Evolutionary conservation across 805 yeast genomes (phyloP).

Genomic region (Saccharomycopsis sp.): DNA sequence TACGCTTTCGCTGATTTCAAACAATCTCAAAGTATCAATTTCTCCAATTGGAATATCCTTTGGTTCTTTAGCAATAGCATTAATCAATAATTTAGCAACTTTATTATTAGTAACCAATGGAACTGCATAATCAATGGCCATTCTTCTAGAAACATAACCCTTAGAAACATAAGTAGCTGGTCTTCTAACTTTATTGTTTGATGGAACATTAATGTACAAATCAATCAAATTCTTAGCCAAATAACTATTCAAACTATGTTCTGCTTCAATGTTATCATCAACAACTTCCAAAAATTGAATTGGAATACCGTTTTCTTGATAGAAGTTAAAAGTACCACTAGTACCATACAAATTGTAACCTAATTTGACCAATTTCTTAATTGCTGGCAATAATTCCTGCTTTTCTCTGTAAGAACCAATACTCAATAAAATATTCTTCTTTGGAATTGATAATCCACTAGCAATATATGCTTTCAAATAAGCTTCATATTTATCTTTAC

Average conservation of each 20-base stretch:
- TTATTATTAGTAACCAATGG: slow-evolving; percentile 97
- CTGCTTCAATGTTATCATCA: slow-evolving; percentile 65
- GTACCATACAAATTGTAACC: slow-evolving; percentile 94
- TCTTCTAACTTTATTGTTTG: slow-evolving; percentile 94
- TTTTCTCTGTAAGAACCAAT: slow-evolving; percentile 97
- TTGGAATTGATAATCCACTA: slow-evolving; percentile 91
- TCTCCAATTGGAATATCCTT: slow-evolving; percentile 22
- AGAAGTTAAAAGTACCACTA: slow-evolving; percentile 98
- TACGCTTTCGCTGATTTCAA: slow-evolving; percentile 4
- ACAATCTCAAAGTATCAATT: slow-evolving; percentile 20
- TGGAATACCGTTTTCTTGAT: slow-evolving; percentile 89
- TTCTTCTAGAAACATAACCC: slow-evolving; percentile 97
- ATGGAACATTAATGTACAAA: slow-evolving; percentile 92
- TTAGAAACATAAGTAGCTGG: slow-evolving; percentile 97
- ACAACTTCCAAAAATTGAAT: slow-evolving; percentile 89
- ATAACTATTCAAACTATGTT: slow-evolving; percentile 93
- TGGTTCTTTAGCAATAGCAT: slow-evolving; percentile 73
- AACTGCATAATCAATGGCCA: slow-evolving; percentile 98
- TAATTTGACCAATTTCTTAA: slow-evolving; percentile 67
- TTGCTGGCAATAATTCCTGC: slow-evolving; percentile 84
- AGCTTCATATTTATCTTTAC: slow-evolving; percentile 94
- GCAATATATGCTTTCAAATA: slow-evolving; percentile 90
- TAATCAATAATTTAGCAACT: slow-evolving; percentile 91
- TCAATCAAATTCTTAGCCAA: slow-evolving; percentile 95
- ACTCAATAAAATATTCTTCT: slow-evolving; percentile 87